Percentiles rank a stretch among this genome's conserved stretches.
phyloP scores from a whole-genome alignment of 345 rosid species.

The Atalantia buxifolia region DNA sequence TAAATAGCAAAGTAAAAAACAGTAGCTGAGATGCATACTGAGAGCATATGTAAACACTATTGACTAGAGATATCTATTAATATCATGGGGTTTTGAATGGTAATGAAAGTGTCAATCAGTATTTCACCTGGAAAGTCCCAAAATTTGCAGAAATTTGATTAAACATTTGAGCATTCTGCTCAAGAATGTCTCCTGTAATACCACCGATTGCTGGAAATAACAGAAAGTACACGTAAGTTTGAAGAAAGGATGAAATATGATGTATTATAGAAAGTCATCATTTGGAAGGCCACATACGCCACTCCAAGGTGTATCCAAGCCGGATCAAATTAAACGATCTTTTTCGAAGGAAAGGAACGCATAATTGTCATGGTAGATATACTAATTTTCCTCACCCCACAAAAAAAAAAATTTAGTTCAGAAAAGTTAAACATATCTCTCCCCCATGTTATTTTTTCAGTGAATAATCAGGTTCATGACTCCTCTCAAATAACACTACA shows the following conservation, averaged over 20 bases:
- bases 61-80: neutral
- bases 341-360: neutral
- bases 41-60: neutral
- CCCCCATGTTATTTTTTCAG: neutral
- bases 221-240: constrained; percentile 3
- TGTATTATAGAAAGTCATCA: neutral
- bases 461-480: neutral
- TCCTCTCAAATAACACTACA: neutral
- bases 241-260: neutral
- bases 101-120: constrained; percentile 1
- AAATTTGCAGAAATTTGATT: constrained; percentile 70
- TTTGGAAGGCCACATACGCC: neutral
- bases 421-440: neutral
- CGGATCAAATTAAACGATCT: neutral
- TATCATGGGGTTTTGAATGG: neutral
- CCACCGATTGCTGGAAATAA: constrained; percentile 69
- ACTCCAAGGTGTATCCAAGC: neutral
- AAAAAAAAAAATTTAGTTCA: neutral
- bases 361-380: neutral
- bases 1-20: neutral
- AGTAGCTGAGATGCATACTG: neutral
- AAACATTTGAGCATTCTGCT: constrained; percentile 71
- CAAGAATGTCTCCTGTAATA: constrained; percentile 66
- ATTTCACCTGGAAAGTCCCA: constrained; percentile 61
- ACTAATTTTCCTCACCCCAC: neutral